Evolutionary conservation across 2,329 filamentous ascomycete genomes (phyloP).

Genomic region (Thelonectria discophora): DNA sequence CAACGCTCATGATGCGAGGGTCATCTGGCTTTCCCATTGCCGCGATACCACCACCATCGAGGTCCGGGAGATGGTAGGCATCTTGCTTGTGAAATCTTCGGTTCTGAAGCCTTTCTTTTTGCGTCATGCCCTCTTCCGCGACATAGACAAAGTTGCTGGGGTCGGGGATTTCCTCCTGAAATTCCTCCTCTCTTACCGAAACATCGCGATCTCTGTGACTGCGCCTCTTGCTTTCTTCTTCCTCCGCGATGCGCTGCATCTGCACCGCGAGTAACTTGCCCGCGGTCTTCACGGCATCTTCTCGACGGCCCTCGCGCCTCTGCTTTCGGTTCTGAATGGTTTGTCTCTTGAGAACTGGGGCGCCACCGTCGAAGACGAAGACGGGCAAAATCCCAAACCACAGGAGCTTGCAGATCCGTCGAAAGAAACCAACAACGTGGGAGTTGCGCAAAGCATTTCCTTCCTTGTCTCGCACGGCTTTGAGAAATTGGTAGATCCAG

Average conservation of each 20-base stretch:
- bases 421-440: slow-evolving; percentile 97
- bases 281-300: slow-evolving; percentile 92
- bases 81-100: slow-evolving; percentile 91
- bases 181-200: slow-evolving; percentile 51
- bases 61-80: slow-evolving; percentile 91
- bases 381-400: slow-evolving; percentile 97
- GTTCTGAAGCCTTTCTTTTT: slow-evolving; percentile 76
- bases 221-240: slow-evolving; percentile 76
- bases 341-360: slow-evolving; percentile 87
- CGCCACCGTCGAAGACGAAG: slow-evolving; percentile 97
- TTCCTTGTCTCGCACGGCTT: slow-evolving; percentile 98
- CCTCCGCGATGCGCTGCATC: slow-evolving; percentile 89
- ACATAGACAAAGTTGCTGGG: slow-evolving; percentile 82
- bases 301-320: slow-evolving; percentile 84
- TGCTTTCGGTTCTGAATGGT: slow-evolving; percentile 83
- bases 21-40: slow-evolving; percentile 92
- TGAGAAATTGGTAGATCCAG: slow-evolving; percentile 99
- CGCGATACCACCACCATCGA: slow-evolving; percentile 79
- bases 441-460: slow-evolving; percentile 96
- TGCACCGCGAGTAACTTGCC: slow-evolving; percentile 92
- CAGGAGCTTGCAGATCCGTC: slow-evolving; percentile 95
- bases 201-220: slow-evolving; percentile 56
- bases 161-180: slow-evolving; percentile 74
- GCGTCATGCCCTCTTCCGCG: slow-evolving; percentile 85
- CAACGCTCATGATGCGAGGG: slow-evolving; percentile 93